Conservation (phyloP, 2,329 filamentous ascomycete genomes). For the Colletotrichum spinosum region DNA sequence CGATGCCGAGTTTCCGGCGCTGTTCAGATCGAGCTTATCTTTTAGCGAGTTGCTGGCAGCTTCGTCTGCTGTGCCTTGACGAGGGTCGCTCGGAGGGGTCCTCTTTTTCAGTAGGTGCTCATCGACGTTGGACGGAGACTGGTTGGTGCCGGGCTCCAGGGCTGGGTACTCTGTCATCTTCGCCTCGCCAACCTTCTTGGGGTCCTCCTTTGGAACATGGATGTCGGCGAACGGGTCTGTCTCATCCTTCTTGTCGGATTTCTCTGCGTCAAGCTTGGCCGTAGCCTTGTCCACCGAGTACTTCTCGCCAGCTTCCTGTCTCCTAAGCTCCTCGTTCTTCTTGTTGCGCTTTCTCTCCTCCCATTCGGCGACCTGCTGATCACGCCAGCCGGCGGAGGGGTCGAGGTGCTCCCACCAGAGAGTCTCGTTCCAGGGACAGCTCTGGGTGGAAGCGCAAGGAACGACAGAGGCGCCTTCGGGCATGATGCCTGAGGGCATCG, state of each 20-base stretch:
- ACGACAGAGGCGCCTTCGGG: slow-evolving; percentile 64
- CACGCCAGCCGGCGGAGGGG: slow-evolving; percentile 55
- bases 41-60: slow-evolving; percentile 41
- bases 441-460: slow-evolving; percentile 59
- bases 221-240: slow-evolving; percentile 22
- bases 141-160: slow-evolving; percentile 30
- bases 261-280: slow-evolving; percentile 10
- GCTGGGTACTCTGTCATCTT: slow-evolving; percentile 37
- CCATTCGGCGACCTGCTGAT: slow-evolving; percentile 57
- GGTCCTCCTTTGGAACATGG: slow-evolving; percentile 31
- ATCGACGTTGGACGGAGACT: slow-evolving; percentile 31
- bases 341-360: slow-evolving; percentile 53
- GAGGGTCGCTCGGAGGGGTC: slow-evolving; percentile 33
- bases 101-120: slow-evolving; percentile 34
- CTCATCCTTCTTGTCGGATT: slow-evolving; percentile 19
- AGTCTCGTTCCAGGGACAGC: slow-evolving; percentile 66
- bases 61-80: slow-evolving; percentile 25
- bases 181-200: slow-evolving; percentile 20
- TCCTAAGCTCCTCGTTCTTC: slow-evolving; percentile 42
- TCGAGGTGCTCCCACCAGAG: slow-evolving; percentile 63
- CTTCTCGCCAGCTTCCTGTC: slow-evolving; percentile 28
- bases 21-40: slow-evolving; percentile 42
- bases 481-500: slow-evolving; percentile 72
- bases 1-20: slow-evolving; percentile 9
- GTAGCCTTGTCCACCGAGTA: slow-evolving; percentile 16